Evolutionary conservation across 1,284 basidiomycete species (phyloP).

Genomic region (Tremellales sp.): DNA sequence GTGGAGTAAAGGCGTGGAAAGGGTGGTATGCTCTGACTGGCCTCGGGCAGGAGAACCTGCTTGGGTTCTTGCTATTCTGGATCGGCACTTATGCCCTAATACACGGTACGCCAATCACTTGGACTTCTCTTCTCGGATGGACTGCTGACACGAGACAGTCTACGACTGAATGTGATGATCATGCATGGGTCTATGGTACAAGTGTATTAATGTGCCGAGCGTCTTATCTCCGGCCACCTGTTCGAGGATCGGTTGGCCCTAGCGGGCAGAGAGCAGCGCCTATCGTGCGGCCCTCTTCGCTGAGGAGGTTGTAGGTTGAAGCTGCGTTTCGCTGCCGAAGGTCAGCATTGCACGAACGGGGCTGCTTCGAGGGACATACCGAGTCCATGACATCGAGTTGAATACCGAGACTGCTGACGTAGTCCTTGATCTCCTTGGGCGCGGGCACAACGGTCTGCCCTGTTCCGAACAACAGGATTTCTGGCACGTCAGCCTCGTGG

Average conservation of each 20-base stretch:
- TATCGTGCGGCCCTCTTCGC: conserved; percentile 87
- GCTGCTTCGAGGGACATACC: conserved; percentile 53
- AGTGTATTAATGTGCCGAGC: not conserved
- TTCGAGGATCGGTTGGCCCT: conserved; percentile 44
- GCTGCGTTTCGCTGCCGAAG: conserved; percentile 75
- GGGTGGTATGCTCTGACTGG: conserved; percentile 61
- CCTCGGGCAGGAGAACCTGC: conserved; percentile 77
- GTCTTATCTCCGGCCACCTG: conserved; percentile 17
- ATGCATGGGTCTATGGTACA: not conserved
- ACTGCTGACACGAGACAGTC: conserved; percentile 1
- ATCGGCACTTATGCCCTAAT: conserved; percentile 66
- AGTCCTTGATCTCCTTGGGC: conserved; percentile 63
- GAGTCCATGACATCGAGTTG: conserved; percentile 94
- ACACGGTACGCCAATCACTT: conserved; percentile 28
- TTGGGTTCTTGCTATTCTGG: conserved; percentile 83
- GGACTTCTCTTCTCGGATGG: not conserved
- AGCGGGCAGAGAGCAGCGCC: conserved; percentile 80
- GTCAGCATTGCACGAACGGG: conserved; percentile 1
- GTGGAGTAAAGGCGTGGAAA: conserved; percentile 17
- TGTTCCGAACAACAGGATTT: conserved; percentile 85
- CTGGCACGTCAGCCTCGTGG: conserved; percentile 50
- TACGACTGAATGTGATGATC: conserved; percentile 4
- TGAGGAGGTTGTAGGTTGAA: conserved; percentile 86
- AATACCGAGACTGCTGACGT: conserved; percentile 74
- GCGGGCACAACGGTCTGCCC: conserved; percentile 68